Percentiles rank a stretch among this genome's conserved stretches.
Evolutionary conservation across 2,329 filamentous ascomycete genomes (phyloP).

Genomic region (Cladosporium oxysporum): DNA sequence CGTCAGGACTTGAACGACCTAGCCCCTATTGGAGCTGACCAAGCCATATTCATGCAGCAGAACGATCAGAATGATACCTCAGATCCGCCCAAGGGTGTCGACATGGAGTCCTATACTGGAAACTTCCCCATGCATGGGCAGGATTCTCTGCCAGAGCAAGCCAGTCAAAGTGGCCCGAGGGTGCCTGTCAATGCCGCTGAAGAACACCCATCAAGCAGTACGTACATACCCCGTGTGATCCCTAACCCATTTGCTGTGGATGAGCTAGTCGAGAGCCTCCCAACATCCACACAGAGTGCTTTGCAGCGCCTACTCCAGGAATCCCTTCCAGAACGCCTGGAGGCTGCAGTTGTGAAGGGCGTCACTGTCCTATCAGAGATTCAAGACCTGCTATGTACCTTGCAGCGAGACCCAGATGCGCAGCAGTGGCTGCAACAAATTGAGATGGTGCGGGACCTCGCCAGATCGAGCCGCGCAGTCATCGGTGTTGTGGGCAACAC

Average conservation of each 20-base stretch:
- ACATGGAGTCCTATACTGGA: neutral
- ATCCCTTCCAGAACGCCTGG: conserved; percentile 39
- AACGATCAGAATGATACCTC: neutral
- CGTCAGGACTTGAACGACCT: neutral
- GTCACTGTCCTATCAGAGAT: conserved; percentile 41
- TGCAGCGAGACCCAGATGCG: conserved; percentile 35
- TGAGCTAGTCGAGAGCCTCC: neutral
- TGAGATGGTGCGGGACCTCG: conserved; percentile 43
- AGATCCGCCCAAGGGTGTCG: no score
- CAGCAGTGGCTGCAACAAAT: conserved; percentile 47
- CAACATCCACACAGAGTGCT: conserved; percentile 11
- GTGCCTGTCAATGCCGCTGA: neutral
- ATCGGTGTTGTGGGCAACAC: conserved; percentile 64
- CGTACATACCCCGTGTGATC: neutral
- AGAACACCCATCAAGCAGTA: neutral
- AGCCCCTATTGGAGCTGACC: neutral
- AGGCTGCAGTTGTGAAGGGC: conserved; percentile 43
- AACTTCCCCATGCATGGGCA: neutral
- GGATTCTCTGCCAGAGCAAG: neutral
- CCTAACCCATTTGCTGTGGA: neutral
- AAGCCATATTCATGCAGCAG: neutral
- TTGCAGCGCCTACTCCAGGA: conserved; percentile 40
- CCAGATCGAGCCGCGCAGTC: conserved; percentile 45
- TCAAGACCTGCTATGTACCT: conserved; percentile 34
- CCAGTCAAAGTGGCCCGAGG: neutral